Evolutionary conservation across 805 yeast genomes (phyloP), one percentile per base, ranked within the genome.

Genomic region (Cyberlindnera euphorbiae): DNA sequence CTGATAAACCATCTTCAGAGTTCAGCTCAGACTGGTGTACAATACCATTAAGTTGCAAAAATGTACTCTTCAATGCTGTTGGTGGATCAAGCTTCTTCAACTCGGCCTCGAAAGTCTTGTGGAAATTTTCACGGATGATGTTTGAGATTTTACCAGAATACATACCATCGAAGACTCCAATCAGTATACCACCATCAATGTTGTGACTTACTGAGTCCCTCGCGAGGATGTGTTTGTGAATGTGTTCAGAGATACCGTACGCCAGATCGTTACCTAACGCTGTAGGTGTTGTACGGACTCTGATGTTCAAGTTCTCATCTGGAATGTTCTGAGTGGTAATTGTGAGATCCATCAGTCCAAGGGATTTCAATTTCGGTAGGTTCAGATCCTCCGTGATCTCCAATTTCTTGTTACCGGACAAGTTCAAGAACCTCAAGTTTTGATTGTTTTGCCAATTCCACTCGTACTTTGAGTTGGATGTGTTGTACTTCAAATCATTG

Each of bases 391-490:
- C 83, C 53, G 80, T 83, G 50, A 93, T 89, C 55, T 93, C 97
- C 45, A 93, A 77, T 45, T 96, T 72, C 55, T 83, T 82, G 56
- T 93, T 93, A 26, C 97, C 97, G 0, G 97, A 87, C 39, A 93
- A 80, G 57, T 90, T 93, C 55, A 93, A 71, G 51, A 82, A 88
- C 47, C 70, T 77, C 58, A 93, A 66, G 28, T 77, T 75, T 36
- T 72, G 66, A 55, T 93, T 93, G 66, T 79, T 79, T 50, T 82
- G 79, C 98, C 98, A 93, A 60, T 87, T 93, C 97, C 97, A 93
- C 57, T 93, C 98, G 55, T 86, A 90, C 12, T 93, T 94, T 73
- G 88, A 85, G 58, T 93, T 93, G 4, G 93, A 82, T 38, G 90
- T 87, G 51, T 93, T 93, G 60, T 93, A 93, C 52, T 88, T 84